Base-by-base conservation (phyloP, 2,329 filamentous ascomycete genomes). In the Calonectria montana region DNA sequence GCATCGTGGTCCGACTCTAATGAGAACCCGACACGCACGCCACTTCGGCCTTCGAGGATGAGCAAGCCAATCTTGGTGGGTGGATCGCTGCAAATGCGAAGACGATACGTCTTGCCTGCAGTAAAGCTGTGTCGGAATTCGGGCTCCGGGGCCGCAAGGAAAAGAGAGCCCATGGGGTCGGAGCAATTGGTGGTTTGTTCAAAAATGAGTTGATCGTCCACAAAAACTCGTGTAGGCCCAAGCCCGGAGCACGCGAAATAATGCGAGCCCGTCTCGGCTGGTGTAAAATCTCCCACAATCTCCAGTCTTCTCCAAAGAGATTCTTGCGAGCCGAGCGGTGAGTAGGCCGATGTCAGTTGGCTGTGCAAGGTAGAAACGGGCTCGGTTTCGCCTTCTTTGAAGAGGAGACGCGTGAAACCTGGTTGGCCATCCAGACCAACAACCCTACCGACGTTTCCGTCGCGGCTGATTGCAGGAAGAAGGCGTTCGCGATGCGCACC, bases 131-230 rank as follows among this genome's bases (percentile, higher is more conserved):
- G 72, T 0, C 73, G 74, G 23, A 82, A 78, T 41, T 80, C 78
- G 0, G 76, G 69, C 37, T 81, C 80, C 0, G 76, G 76, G 0
- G 74, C 76, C 9, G 77, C 76, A 1, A 78, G 53, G 65, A 81
- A 81, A 0, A 81, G 72, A 0, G 79, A 81, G 0, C 80, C 80
- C 80, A 81, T 81, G 2, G 80, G 77, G 16, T 81, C 80, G 1
- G 76, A 74, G 63, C 75, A 77, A 39, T 80, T 77, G 18, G 62
- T 59, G 2, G 71, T 74, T 27, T 82, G 80, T 27, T 82, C 76
- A 31, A 75, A 78, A 37, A 82, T 65, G 35, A 81, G 71, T 18
- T 80, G 57, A 15, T 78, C 79, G 13, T 80, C 72, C 10, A 82
- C 73, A 27, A 74, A 78, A 3, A 82, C 74, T 1, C 75, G 70